Percentiles rank a stretch among this genome's conserved stretches.
Conservation (phyloP, 805 yeast genomes). For the Pichia nanzhaoensis region DNA sequence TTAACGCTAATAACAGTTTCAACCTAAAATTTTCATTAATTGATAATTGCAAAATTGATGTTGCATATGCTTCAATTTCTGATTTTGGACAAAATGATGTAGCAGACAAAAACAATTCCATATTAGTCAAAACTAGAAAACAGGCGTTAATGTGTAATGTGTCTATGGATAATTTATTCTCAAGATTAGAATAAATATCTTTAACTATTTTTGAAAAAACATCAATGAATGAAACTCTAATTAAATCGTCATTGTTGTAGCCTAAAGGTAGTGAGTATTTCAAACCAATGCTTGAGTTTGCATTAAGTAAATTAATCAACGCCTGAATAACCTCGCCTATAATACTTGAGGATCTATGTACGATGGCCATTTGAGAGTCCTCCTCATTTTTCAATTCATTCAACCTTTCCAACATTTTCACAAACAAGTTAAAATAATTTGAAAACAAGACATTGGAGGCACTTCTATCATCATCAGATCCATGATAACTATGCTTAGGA, state of each 20-base stretch:
- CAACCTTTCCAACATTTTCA: conserved; percentile 43
- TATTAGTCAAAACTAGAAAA: conserved; percentile 24
- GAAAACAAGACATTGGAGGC: conserved; percentile 52
- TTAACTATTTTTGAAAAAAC: conserved; percentile 64
- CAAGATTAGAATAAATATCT: conserved; percentile 20
- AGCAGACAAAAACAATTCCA: conserved; percentile 43
- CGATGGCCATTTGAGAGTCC: conserved; percentile 20
- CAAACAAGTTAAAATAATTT: conserved; percentile 58
- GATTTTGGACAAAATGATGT: conserved; percentile 58
- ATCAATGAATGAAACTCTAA: conserved; percentile 66
- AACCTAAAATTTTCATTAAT: conserved; percentile 33
- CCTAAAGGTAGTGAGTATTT: conserved; percentile 74
- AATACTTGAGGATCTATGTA: conserved; percentile 50
- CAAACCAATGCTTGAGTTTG: conserved; percentile 73
- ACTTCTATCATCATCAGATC: conserved; percentile 19
- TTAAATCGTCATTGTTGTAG: conserved; percentile 57
- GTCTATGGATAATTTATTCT: conserved; percentile 9
- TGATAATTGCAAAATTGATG: conserved; percentile 52
- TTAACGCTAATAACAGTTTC: conserved; percentile 45
- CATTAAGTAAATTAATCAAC: conserved; percentile 59
- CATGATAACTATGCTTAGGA: conserved; percentile 39
- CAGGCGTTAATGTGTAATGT: conserved; percentile 10
- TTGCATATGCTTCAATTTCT: conserved; percentile 67
- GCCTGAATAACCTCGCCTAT: conserved; percentile 59
- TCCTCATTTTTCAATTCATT: conserved; percentile 20